Evolutionary conservation across 306 rosid species (phyloP).

Genomic region (Cajanus cajan): DNA sequence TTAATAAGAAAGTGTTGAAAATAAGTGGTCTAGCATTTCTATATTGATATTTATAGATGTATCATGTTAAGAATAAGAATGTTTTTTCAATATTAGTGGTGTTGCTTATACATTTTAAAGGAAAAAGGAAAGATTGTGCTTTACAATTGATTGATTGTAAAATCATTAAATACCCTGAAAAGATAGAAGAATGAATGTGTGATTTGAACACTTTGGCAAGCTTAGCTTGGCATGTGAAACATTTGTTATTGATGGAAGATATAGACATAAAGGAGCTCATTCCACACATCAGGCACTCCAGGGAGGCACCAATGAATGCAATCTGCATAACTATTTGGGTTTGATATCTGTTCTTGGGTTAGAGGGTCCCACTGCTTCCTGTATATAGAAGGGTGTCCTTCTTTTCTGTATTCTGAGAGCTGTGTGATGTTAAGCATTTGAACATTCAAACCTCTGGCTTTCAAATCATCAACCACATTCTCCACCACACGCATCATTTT

Average conservation of each 20-base stretch:
- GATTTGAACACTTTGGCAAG: slow-evolving; percentile 16
- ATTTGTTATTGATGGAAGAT: slow-evolving; percentile 50
- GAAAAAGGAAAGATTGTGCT: neutral
- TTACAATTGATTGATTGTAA: neutral
- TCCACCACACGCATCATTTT: slow-evolving; percentile 75
- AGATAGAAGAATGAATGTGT: slow-evolving; percentile 8
- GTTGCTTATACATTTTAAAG: neutral
- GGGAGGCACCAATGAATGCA: slow-evolving; percentile 94
- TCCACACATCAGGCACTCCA: slow-evolving; percentile 93
- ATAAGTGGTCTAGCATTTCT: too few relatives aligned
- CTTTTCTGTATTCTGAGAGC: slow-evolving; percentile 83
- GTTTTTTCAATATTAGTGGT: neutral
- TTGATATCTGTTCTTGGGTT: slow-evolving; percentile 43
- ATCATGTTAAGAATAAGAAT: neutral
- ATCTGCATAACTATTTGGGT: slow-evolving; percentile 77
- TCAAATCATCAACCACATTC: slow-evolving; percentile 53
- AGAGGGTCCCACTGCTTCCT: slow-evolving; percentile 78
- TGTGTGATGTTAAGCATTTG: slow-evolving; percentile 73
- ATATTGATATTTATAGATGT: neutral
- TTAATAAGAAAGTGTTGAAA: too few relatives aligned
- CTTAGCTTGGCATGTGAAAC: slow-evolving; percentile 10
- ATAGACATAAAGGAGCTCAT: slow-evolving; percentile 70
- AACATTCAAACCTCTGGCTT: slow-evolving; percentile 60
- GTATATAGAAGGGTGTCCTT: slow-evolving; percentile 79
- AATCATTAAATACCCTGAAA: slow-evolving; percentile 19